Evolutionary conservation across 2,329 filamentous ascomycete species (phyloP), one percentile per base, ranked within the genome.

Genomic region (Penicillium concentricum): DNA sequence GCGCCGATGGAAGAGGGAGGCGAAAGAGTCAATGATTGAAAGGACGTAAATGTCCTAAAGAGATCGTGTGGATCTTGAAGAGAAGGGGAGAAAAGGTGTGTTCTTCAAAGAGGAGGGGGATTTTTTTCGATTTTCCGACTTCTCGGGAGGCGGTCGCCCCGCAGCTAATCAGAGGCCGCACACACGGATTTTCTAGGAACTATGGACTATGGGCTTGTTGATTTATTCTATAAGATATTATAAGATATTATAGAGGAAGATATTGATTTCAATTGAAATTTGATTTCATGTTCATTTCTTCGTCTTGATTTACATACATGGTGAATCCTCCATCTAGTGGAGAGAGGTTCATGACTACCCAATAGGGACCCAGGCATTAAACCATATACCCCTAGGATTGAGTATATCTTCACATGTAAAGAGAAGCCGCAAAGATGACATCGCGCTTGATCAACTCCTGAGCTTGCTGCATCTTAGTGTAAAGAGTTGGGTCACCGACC

Each of bases 401-500:
- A n/a, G 13, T 18, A 41, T 28, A 41, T 28, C 18, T 22, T 64
- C 57, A 95, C 89, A 95, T 92, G 71, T 95, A 96, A 69, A 96
- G 76, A 72, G 88, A 91, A 15, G 92, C 91, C 38, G 92, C 91
- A 18, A 92, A 92, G 22, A 91, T 95, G 52, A 96, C 94, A 73
- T 97, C 94, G 69, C 94, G 81, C 82, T 96, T 95, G 73, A 99
- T 99, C 83, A 97, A 84, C 81, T 99, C 94, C 82, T 97, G 93
- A 65, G 93, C 95, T 61, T 87, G 87, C 78, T 96, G 88, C 93
- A 99, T 99, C 84, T 99, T 99, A 64, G 88, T 86, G 74, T 96
- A 97, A 64, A 99, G 78, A 54, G 88, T 88, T 4, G 94, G 94
- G 72, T 99, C 94, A 24, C 94, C 94, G 65, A 99, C 92, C 63